phyloP scores from a whole-genome alignment of 768 basidiomycete species.

The Cystobasidium ongulense region DNA sequence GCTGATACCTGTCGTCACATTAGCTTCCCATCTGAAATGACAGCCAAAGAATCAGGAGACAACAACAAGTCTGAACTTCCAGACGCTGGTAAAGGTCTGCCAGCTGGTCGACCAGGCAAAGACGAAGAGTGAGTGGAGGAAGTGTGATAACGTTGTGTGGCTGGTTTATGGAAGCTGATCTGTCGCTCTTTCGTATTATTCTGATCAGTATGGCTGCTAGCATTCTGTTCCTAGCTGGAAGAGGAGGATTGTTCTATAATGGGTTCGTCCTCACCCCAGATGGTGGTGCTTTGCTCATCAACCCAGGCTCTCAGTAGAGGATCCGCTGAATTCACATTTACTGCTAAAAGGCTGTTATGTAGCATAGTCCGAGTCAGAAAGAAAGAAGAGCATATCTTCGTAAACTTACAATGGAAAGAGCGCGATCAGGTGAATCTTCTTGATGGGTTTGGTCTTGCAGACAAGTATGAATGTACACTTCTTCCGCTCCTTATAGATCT shows the following conservation, averaged over 20 bases:
- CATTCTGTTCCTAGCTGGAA: slow-evolving; percentile 10
- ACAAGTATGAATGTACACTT: not conserved
- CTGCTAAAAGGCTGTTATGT: not conserved
- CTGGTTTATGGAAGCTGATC: no score
- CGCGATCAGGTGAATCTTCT: not conserved
- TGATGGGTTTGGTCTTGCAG: not conserved
- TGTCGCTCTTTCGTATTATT: no score
- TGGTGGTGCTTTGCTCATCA: not conserved
- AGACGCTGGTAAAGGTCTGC: slow-evolving; percentile 35
- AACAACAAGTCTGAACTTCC: slow-evolving; percentile 45
- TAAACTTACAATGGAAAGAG: no score
- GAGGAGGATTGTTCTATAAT: slow-evolving; percentile 8
- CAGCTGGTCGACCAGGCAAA: slow-evolving; percentile 17
- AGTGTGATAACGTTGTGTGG: no score
- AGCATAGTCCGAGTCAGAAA: not conserved
- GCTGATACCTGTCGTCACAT: not conserved
- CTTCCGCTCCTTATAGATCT: not conserved
- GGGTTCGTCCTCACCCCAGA: not conserved
- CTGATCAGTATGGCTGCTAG: slow-evolving; percentile 8
- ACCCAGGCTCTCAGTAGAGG: not conserved
- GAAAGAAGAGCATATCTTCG: no score
- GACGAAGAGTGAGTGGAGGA: slow-evolving; percentile 9
- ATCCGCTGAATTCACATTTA: no score
- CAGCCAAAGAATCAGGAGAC: slow-evolving; percentile 41
- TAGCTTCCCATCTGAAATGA: slow-evolving; percentile 36